Percentiles rank a stretch among this genome's conserved stretches.
Conservation (phyloP, 1,284 basidiomycete species). For the Ustilago vetiveriae region DNA sequence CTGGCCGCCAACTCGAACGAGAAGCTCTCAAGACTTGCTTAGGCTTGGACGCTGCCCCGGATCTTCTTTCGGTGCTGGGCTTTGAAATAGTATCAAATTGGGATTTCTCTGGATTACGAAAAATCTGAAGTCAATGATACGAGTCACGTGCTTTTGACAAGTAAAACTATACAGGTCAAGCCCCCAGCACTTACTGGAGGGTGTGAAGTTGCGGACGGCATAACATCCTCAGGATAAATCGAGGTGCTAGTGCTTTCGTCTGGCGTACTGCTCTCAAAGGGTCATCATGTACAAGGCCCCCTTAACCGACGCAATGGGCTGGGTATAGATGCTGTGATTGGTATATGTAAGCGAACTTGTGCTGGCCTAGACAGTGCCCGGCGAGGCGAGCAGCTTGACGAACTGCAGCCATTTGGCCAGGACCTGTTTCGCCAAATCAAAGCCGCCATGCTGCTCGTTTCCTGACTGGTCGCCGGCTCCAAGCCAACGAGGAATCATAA, state of each 20-base stretch:
- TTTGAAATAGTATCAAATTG: background rate
- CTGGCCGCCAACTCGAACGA: background rate
- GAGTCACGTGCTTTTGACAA: background rate
- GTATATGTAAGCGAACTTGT: too few relatives aligned
- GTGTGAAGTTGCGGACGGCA: too few relatives aligned
- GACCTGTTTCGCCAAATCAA: slow-evolving; percentile 11
- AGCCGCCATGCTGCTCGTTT: slow-evolving; percentile 8
- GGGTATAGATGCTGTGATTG: too few relatives aligned
- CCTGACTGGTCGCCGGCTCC: background rate
- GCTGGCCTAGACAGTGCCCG: background rate
- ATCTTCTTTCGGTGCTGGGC: too few relatives aligned
- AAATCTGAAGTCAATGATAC: background rate
- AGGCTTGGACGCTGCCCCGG: too few relatives aligned
- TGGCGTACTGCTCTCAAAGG: too few relatives aligned
- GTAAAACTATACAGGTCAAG: slow-evolving; percentile 1
- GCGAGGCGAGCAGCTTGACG: slow-evolving; percentile 10
- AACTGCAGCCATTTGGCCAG: slow-evolving; percentile 44
- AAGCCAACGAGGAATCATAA: slow-evolving; percentile 35
- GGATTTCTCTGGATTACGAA: background rate
- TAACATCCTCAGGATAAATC: too few relatives aligned
- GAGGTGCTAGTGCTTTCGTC: too few relatives aligned
- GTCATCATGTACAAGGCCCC: too few relatives aligned
- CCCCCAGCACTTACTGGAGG: too few relatives aligned
- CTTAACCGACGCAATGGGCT: too few relatives aligned
- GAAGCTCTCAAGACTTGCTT: too few relatives aligned